These are phyloP conservation scores for Globisporangium cystogenes DNA, from an alignment of 352 stramenopile species.

Conservation along the genomic window DNA sequence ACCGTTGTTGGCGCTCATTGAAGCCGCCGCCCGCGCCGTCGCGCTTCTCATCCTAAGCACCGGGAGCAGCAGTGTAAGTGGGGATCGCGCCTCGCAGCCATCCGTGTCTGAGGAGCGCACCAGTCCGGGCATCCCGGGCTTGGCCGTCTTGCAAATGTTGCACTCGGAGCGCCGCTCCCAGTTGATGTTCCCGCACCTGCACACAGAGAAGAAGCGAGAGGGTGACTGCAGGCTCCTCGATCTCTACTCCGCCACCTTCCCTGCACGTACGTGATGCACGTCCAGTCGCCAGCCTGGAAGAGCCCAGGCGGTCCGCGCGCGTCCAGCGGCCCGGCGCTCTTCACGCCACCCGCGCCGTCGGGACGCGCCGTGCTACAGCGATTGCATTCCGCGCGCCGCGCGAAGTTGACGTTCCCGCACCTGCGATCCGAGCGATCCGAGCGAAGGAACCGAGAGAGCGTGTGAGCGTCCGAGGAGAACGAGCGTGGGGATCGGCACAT, in stretches of 20 bases:
- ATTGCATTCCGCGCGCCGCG: slow-evolving; percentile 73
- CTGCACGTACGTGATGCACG: slow-evolving; percentile 57
- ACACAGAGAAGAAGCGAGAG: not conserved
- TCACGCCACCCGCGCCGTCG: slow-evolving; percentile 24
- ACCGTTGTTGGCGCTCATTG: slow-evolving; percentile 82
- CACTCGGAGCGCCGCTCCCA: slow-evolving; percentile 82
- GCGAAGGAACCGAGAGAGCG: not conserved
- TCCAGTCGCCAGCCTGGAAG: slow-evolving; percentile 79
- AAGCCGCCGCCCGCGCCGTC: slow-evolving; percentile 77
- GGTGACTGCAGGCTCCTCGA: not conserved
- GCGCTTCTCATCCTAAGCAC: slow-evolving; percentile 60
- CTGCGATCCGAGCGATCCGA: slow-evolving; percentile 29
- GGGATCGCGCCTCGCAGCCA: not conserved
- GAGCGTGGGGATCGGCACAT: not conserved
- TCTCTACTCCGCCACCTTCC: not conserved
- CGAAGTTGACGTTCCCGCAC: slow-evolving; percentile 84
- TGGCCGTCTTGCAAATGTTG: slow-evolving; percentile 84
- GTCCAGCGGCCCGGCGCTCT: slow-evolving; percentile 22
- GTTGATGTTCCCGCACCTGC: slow-evolving; percentile 82
- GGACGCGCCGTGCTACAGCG: slow-evolving; percentile 65
- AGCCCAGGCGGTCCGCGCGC: slow-evolving; percentile 58
- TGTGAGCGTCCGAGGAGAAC: not conserved
- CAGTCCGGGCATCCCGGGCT: slow-evolving; percentile 57
- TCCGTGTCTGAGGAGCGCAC: slow-evolving; percentile 17
- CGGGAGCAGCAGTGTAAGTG: not conserved